A percentile compares a stretch with the other conserved stretches of the same genome.
phyloP scores from a whole-genome alignment of 352 stramenopile species.

The Globisporangium paddicum region DNA sequence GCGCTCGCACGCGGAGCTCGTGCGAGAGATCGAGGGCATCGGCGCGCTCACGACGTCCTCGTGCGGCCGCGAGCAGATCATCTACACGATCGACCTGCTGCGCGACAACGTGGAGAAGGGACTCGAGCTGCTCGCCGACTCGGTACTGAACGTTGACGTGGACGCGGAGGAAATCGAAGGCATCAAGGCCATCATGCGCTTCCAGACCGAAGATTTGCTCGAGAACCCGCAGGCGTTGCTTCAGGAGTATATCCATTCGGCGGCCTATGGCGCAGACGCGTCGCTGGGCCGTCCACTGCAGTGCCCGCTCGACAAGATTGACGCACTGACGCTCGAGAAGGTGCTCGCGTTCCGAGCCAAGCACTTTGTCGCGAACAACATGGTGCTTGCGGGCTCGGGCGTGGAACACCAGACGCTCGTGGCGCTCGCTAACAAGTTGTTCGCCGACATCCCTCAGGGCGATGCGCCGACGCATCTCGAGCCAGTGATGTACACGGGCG shows the following conservation, averaged over 20 bases:
- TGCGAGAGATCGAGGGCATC: slow-evolving; percentile 91
- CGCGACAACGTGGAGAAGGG: slow-evolving; percentile 91
- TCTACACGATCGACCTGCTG: slow-evolving; percentile 96
- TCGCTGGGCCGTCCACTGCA: slow-evolving; percentile 79
- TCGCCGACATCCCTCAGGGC: slow-evolving; percentile 51
- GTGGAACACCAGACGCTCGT: slow-evolving; percentile 95
- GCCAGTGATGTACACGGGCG: slow-evolving; percentile 61
- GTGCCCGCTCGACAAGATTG: slow-evolving; percentile 78
- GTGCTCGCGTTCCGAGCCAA: slow-evolving; percentile 65
- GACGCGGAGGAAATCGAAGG: slow-evolving; percentile 85
- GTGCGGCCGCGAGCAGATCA: slow-evolving; percentile 93
- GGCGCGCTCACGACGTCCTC: slow-evolving; percentile 90
- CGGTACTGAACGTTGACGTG: slow-evolving; percentile 78
- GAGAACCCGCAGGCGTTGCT: slow-evolving; percentile 81
- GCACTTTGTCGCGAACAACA: slow-evolving; percentile 88
- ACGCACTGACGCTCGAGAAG: slow-evolving; percentile 62
- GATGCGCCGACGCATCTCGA: slow-evolving; percentile 28
- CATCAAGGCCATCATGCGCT: slow-evolving; percentile 92
- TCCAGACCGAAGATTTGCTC: slow-evolving; percentile 92
- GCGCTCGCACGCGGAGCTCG: slow-evolving; percentile 79
- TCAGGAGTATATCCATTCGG: slow-evolving; percentile 83
- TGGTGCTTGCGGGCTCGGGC: slow-evolving; percentile 90
- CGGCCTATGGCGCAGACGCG: slow-evolving; percentile 74
- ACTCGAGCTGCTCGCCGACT: slow-evolving; percentile 89
- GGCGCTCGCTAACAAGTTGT: slow-evolving; percentile 86